These are phyloP conservation scores for Terana coerulea DNA, from an alignment of 768 basidiomycete genomes.

Conservation along the genomic window DNA sequence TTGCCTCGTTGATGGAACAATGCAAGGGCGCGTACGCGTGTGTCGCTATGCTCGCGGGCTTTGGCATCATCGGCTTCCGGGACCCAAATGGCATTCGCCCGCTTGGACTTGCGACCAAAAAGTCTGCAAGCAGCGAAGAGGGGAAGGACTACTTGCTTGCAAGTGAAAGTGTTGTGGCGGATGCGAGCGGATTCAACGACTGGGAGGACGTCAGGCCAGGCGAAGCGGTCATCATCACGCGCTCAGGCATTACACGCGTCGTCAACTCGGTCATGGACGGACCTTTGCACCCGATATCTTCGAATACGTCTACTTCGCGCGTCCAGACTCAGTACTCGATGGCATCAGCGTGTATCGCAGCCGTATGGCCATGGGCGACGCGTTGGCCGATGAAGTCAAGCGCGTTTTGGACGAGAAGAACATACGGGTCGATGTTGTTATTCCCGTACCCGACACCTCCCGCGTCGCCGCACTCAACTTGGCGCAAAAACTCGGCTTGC, in stretches of 20 bases:
- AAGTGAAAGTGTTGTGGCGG: constrained; percentile 95
- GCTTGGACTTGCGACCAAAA: constrained; percentile 78
- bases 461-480: constrained; percentile 94
- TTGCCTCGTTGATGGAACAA: constrained; percentile 83
- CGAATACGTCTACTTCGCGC: constrained; percentile 97
- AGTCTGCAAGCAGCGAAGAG: constrained; percentile 32
- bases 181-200: constrained; percentile 84
- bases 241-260: constrained; percentile 66
- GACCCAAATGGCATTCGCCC: constrained; percentile 98
- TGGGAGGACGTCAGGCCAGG: constrained; percentile 96
- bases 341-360: constrained; percentile 96
- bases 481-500: constrained; percentile 83
- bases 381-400: constrained; percentile 83
- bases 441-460: constrained; percentile 96
- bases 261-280: constrained; percentile 64
- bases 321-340: constrained; percentile 96
- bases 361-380: constrained; percentile 99
- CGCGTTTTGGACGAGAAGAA: constrained; percentile 64
- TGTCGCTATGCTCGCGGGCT: constrained; percentile 98
- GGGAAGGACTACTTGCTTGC: constrained; percentile 88
- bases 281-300: constrained; percentile 97
- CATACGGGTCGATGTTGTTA: constrained; percentile 88
- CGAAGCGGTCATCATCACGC: constrained; percentile 95
- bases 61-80: constrained; percentile 96
- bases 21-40: constrained; percentile 95